Evolutionary conservation across 495 filamentous ascomycete species (phyloP).

Genomic region (Aspergillus hancockii): DNA sequence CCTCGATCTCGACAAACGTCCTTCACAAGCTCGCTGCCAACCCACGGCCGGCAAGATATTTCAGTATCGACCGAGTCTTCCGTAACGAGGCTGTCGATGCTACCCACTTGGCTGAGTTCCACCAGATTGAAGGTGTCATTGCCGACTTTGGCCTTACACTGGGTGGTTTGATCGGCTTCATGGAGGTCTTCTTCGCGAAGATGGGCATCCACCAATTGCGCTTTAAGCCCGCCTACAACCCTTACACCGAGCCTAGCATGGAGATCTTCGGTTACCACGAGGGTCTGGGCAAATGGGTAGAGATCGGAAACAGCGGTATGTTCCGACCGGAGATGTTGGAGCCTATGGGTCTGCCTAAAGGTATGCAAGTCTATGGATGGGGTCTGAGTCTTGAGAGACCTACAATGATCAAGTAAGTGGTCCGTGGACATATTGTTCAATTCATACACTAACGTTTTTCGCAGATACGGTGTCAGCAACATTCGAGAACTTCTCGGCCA

Average conservation of each 20-base stretch:
- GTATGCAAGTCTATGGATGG: conserved; percentile 88
- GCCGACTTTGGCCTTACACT: conserved; percentile 90
- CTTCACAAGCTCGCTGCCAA: conserved; percentile 83
- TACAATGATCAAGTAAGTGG: conserved; percentile 89
- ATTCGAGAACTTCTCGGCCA: conserved; percentile 85
- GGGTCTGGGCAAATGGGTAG: conserved; percentile 86
- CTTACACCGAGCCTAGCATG: conserved; percentile 97
- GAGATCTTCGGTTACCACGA: conserved; percentile 94
- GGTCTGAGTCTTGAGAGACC: conserved; percentile 88
- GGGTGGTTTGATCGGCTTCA: conserved; percentile 93
- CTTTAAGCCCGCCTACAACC: conserved; percentile 98
- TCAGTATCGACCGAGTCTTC: conserved; percentile 98
- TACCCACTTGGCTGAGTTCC: conserved; percentile 96
- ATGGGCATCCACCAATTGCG: conserved; percentile 87
- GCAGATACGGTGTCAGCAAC: conserved; percentile 72
- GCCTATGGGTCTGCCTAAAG: conserved; percentile 83
- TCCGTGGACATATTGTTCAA: neutral
- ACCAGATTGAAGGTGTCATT: conserved; percentile 97
- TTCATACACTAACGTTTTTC: conserved; percentile 6
- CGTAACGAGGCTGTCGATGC: conserved; percentile 94
- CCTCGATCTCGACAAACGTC: conserved; percentile 82
- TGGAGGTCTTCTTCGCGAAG: conserved; percentile 93
- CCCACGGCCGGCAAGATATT: conserved; percentile 84
- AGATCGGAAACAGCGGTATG: conserved; percentile 98
- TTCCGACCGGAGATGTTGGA: conserved; percentile 97